Evolutionary conservation across 1,284 basidiomycete genomes (phyloP), one percentile per base, ranked within the genome.

Genomic region (Microbotryum silenes-acaulis): DNA sequence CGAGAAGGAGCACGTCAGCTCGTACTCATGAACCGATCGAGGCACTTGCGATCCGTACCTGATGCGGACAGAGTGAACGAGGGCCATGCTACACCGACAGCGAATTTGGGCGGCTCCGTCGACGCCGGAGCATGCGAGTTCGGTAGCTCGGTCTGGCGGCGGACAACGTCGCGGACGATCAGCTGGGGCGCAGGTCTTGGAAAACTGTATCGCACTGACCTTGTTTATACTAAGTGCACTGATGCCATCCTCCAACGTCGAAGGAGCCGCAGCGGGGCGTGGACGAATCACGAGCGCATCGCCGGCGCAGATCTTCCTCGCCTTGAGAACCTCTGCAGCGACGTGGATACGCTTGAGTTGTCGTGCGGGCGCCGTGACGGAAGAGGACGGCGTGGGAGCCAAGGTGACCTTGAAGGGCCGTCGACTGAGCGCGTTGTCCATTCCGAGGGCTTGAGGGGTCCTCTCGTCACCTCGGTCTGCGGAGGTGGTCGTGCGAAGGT

Each of bases 321-420:
- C 72, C 71, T 85, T 87, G 53, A 90, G 74, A 51, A 80, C 72
- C 57, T 88, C 86, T 53, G 81, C 77, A 68, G 85, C 83, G 70
- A 89, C 74, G 69, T 84, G 75, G 72, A 91, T 75, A 65, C 87
- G 85, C 71, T 67, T 67, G 31, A 69, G 59, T 6, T 42, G 37
- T 18, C 37, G 37, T 42, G 37, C 37, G 37, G 37, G 37, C 12
- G 37, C 37, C 37, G 37, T 42, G 37, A 42, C 37, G 14, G 37
- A 42, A 42, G 37, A 42, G 37, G 37, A 42, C 12, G 37, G 37
- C 12, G 37, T 42, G 12, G 37, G 37, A 42, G 37, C 37, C 16
- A 42, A 18, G 12, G 37, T 42, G 37, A 42, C 37, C 12, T 42
- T 42, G 12, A 42, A 42, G 37, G 37, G 37, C 16, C 37, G 37